Conservation (phyloP, 2,329 filamentous ascomycete species). For the Trichoderma atrobrunneum region DNA sequence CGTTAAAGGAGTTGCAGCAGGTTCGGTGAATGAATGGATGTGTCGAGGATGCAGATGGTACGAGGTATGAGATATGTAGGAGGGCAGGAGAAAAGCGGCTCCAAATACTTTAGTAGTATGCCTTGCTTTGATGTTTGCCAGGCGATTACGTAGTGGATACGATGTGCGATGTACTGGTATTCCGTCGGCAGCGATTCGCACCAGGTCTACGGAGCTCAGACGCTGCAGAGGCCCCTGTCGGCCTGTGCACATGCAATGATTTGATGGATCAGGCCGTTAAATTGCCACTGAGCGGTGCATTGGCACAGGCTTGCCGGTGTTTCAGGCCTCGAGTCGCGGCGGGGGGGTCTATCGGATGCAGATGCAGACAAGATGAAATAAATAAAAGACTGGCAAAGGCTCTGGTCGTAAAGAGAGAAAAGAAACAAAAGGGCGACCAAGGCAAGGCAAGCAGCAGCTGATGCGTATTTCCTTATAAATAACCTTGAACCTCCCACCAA, state of each 20-base stretch:
- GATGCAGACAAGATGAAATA: not conserved
- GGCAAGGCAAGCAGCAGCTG: not conserved
- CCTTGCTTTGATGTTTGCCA: slow-evolving; percentile 5
- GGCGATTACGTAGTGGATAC: slow-evolving; percentile 20
- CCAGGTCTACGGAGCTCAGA: not conserved
- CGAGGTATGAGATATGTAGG: not conserved
- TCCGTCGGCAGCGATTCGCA: not conserved
- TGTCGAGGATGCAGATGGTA: not conserved
- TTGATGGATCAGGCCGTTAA: not conserved
- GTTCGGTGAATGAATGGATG: not conserved
- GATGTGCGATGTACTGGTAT: not conserved
- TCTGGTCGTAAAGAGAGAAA: not conserved
- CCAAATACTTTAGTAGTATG: not conserved
- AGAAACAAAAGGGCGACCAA: not conserved
- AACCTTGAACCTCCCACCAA: not conserved
- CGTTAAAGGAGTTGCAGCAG: not conserved
- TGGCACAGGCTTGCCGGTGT: slow-evolving; percentile 2
- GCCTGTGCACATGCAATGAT: not conserved
- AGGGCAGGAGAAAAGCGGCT: slow-evolving; percentile 6
- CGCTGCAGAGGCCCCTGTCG: not conserved
- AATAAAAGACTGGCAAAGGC: not conserved
- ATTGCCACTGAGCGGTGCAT: slow-evolving; percentile 1
- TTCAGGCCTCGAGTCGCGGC: not conserved
- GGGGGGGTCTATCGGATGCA: not conserved
- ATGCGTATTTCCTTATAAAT: not conserved